Evolutionary conservation across 1,284 basidiomycete species (phyloP).

Genomic region (Jaminaea rosea): DNA sequence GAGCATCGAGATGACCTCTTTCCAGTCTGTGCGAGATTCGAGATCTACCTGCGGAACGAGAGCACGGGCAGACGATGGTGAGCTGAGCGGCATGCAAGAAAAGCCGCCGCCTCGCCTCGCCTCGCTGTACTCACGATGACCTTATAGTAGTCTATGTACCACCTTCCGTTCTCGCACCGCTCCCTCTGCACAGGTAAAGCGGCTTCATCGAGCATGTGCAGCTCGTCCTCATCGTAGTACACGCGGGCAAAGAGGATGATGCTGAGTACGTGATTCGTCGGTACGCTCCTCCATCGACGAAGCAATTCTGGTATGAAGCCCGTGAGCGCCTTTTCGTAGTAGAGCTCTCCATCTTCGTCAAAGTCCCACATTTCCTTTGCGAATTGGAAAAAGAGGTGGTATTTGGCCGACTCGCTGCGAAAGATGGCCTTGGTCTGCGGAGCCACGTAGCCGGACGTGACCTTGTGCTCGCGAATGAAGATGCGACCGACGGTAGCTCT

Average conservation of each 20-base stretch:
- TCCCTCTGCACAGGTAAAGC: slow-evolving; percentile 58
- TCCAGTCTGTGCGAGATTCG: slow-evolving; percentile 79
- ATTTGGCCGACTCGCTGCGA: slow-evolving; percentile 74
- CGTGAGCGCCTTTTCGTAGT: slow-evolving; percentile 91
- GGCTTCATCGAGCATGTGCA: slow-evolving; percentile 51
- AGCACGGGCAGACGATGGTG: no score
- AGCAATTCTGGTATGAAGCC: slow-evolving; percentile 47
- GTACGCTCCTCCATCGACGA: slow-evolving; percentile 53
- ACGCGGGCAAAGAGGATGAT: slow-evolving; percentile 91
- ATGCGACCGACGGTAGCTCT: slow-evolving; percentile 41
- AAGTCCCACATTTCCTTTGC: slow-evolving; percentile 96
- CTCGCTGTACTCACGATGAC: no score
- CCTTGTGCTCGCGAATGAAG: slow-evolving; percentile 46
- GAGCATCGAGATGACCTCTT: slow-evolving; percentile 70
- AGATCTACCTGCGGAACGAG: no score
- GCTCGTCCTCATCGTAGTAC: slow-evolving; percentile 63
- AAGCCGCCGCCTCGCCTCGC: no score
- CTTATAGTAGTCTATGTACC: slow-evolving; percentile 82
- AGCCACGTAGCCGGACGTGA: slow-evolving; percentile 71
- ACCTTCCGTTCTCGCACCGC: slow-evolving; percentile 56
- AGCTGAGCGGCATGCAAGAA: no score
- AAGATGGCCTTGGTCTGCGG: slow-evolving; percentile 78
- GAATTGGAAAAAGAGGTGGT: slow-evolving; percentile 77
- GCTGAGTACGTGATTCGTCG: slow-evolving; percentile 85
- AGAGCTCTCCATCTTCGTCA: slow-evolving; percentile 73